A percentile compares a stretch with the other conserved stretches of the same genome.
phyloP scores from a whole-genome alignment of 768 basidiomycete species.

The Macrolepiota albuminosa region DNA sequence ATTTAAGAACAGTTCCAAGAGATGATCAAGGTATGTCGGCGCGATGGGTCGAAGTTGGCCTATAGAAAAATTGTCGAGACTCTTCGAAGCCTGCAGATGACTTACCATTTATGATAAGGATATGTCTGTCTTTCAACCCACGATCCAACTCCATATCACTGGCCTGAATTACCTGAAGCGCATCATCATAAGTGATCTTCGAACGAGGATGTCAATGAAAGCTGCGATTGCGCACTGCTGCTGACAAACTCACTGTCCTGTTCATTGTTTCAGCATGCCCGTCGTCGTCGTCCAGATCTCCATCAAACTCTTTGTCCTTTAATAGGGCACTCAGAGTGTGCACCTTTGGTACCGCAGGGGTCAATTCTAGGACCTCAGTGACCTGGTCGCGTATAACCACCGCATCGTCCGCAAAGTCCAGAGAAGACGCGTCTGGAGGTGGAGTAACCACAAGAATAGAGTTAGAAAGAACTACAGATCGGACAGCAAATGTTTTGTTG shows the following conservation, averaged over 20 bases:
- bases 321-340: slow-evolving; percentile 61
- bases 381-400: slow-evolving; percentile 77
- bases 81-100: neutral
- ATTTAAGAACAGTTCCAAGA: slow-evolving; percentile 75
- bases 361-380: slow-evolving; percentile 80
- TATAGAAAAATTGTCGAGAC: slow-evolving; percentile 20
- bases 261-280: slow-evolving; percentile 15
- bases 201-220: neutral
- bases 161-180: slow-evolving; percentile 67
- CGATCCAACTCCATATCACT: slow-evolving; percentile 68
- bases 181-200: slow-evolving; percentile 54
- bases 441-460: slow-evolving; percentile 72
- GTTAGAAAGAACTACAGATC: slow-evolving; percentile 88
- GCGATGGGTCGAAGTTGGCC: slow-evolving; percentile 74
- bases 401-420: slow-evolving; percentile 30
- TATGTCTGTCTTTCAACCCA: slow-evolving; percentile 62
- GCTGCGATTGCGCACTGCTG: neutral
- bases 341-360: slow-evolving; percentile 71
- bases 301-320: slow-evolving; percentile 66
- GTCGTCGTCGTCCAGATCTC: slow-evolving; percentile 46
- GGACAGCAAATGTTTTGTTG: slow-evolving; percentile 74
- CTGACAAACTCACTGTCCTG: slow-evolving; percentile 8
- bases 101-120: slow-evolving; percentile 69
- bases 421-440: slow-evolving; percentile 27
- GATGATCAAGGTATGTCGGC: slow-evolving; percentile 54